Evolutionary conservation across 495 filamentous ascomycete genomes (phyloP), one percentile per base, ranked within the genome.

Genomic region (Penicillium roqueforti): DNA sequence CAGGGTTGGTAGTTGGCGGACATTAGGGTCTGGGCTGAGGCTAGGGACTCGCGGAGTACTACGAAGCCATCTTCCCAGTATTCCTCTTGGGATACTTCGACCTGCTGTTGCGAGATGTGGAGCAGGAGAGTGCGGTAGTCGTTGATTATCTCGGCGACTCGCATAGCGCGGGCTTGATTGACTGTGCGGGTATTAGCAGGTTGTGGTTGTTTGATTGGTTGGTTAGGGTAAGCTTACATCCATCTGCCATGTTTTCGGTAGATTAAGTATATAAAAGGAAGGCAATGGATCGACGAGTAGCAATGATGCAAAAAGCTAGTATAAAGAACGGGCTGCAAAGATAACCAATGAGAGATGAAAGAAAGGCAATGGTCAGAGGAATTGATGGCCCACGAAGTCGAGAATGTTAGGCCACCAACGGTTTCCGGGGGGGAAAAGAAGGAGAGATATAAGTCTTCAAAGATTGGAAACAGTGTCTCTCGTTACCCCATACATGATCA

Each of bases 101-200:
- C 79, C 40, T 83, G 80, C 20, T 83, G 85, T 47, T 85, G 80
- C 36, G 86, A 80, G 68, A 95, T 92, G 67, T 87, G 88, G 64
- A 85, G 76, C 62, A 95, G 87, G 3, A 95, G 80, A 50, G 82
- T 87, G 54, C 87, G 85, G 76, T 91, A 96, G 73, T 95, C 91
- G 62, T 81, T 80, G 61, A 95, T 87, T 54, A 95, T 76, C 68
- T 95, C 87, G 65, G 87, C 83, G 65, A 96, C 82, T 67, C 91
- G 85, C 63, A 84, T 76, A 54, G 87, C 85, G 66, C 91, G 87
- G 62, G 85, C 86, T 59, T 91, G 82, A 72, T 96, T 95, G 56
- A 95, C 91, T 96, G 66, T 16, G 0, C 1, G 14, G n/a, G 36
- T 16, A 32, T 40, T 13, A 28, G 19, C 9, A 18, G n/a, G 1